Conservation (phyloP, 2,329 filamentous ascomycete genomes). For the Tolypocladium pustulatum region DNA sequence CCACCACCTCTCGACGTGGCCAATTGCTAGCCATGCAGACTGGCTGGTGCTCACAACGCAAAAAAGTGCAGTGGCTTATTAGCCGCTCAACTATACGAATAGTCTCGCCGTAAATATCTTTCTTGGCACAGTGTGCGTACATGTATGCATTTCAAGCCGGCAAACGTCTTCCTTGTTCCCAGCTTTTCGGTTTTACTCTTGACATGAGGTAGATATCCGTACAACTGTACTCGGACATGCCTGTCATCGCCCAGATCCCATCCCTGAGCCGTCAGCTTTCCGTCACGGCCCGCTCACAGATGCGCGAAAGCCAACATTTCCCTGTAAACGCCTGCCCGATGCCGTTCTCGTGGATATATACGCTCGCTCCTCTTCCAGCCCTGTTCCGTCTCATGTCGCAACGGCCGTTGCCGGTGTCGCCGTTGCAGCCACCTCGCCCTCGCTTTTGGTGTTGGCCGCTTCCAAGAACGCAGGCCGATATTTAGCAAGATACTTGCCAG, state of each 20-base stretch:
- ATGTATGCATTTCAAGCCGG: not conserved
- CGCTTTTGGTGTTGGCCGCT: constrained; percentile 14
- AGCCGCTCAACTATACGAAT: not conserved
- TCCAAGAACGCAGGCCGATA: constrained; percentile 45
- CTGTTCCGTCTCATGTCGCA: constrained; percentile 14
- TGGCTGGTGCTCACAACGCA: not conserved
- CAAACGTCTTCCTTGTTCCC: not conserved
- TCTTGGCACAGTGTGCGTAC: not conserved
- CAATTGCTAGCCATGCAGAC: not conserved
- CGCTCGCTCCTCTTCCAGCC: not conserved
- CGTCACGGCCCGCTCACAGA: not conserved
- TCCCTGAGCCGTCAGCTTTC: not conserved
- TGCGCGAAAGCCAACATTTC: not conserved
- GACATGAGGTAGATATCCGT: not conserved
- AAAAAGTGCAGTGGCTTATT: too few relatives aligned
- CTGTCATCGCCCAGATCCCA: not conserved
- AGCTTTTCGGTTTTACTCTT: not conserved
- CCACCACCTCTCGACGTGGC: too few relatives aligned
- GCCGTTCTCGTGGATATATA: not conserved
- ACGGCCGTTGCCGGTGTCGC: constrained; percentile 16
- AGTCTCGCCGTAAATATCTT: not conserved
- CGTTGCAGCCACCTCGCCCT: constrained; percentile 9
- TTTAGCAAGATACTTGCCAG: constrained; percentile 50
- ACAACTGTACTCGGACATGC: not conserved
- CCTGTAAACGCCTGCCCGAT: constrained; percentile 2